These are phyloP conservation scores for Pezicula neosporulosa DNA, from an alignment of 2,329 filamentous ascomycete genomes.

Conservation along the genomic window DNA sequence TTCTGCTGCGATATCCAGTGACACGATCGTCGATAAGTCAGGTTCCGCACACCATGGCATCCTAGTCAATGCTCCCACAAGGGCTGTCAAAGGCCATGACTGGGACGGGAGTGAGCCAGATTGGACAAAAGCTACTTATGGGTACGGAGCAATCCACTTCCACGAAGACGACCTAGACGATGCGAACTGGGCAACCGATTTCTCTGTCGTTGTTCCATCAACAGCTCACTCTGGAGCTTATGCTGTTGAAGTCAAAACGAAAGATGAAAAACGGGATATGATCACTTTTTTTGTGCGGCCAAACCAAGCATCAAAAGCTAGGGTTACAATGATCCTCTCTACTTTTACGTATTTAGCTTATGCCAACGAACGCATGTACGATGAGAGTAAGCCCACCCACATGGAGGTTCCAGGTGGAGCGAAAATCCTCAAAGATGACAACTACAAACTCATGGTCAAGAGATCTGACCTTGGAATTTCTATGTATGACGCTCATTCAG, in stretches of 20 bases:
- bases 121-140: conserved; percentile 30
- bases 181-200: conserved; percentile 31
- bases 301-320: conserved; percentile 5
- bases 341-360: conserved; percentile 36
- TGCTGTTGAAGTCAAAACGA: conserved; percentile 24
- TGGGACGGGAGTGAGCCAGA: conserved; percentile 28
- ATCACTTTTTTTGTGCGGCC: conserved; percentile 33
- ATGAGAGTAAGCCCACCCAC: conserved; percentile 9
- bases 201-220: conserved; percentile 21
- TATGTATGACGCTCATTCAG: conserved; percentile 34
- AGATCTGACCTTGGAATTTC: conserved; percentile 34
- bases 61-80: conserved; percentile 30
- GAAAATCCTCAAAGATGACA: conserved; percentile 8
- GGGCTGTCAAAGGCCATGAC: conserved; percentile 30
- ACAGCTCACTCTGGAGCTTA: conserved; percentile 25
- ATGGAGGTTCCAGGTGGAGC: conserved; percentile 7
- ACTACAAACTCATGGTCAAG: conserved; percentile 17
- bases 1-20: conserved; percentile 19
- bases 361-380: conserved; percentile 34
- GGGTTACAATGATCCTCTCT: conserved; percentile 28
- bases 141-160: conserved; percentile 35
- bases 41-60: conserved; percentile 20
- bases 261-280: conserved; percentile 18
- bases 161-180: conserved; percentile 36
- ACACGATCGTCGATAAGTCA: conserved; percentile 25